Evolutionary conservation across 192 early-diverging fungal species (phyloP).

Genomic region (Gorgonomyces haynaldii): DNA sequence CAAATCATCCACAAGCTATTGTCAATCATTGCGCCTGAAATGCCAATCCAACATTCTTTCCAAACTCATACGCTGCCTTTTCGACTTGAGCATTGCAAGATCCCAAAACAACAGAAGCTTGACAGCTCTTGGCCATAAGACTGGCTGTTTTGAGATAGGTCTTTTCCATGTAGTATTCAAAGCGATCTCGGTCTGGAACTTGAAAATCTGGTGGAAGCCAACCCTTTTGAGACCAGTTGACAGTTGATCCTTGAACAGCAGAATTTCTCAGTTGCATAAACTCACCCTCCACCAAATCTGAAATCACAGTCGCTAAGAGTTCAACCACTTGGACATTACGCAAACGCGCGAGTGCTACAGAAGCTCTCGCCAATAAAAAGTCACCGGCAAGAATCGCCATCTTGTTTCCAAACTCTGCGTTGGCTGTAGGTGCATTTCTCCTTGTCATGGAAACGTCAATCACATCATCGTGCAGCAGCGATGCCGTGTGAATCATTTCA

Average conservation of each 20-base stretch:
- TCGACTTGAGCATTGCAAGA: conserved; percentile 57
- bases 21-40: conserved; percentile 58
- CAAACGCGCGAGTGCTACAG: conserved; percentile 77
- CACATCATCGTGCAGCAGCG: conserved; percentile 90
- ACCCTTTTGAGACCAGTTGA: background rate
- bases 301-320: conserved; percentile 82
- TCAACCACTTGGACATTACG: conserved; percentile 88
- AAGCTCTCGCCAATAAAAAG: conserved; percentile 86
- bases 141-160: conserved; percentile 92
- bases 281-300: conserved; percentile 92
- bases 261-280: conserved; percentile 89
- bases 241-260: conserved; percentile 11
- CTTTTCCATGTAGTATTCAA: conserved; percentile 91
- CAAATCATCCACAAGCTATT: conserved; percentile 75
- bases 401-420: conserved; percentile 88
- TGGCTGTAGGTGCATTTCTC: conserved; percentile 63
- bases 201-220: conserved; percentile 1
- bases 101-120: conserved; percentile 74
- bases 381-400: conserved; percentile 92
- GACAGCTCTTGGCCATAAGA: conserved; percentile 87
- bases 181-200: conserved; percentile 19
- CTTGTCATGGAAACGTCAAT: conserved; percentile 68
- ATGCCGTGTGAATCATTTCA: conserved; percentile 97
- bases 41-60: conserved; percentile 80
- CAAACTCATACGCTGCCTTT: conserved; percentile 78